Evolutionary conservation across 75 land plant genomes (phyloP).

Genomic region (Azolla pinnata): DNA sequence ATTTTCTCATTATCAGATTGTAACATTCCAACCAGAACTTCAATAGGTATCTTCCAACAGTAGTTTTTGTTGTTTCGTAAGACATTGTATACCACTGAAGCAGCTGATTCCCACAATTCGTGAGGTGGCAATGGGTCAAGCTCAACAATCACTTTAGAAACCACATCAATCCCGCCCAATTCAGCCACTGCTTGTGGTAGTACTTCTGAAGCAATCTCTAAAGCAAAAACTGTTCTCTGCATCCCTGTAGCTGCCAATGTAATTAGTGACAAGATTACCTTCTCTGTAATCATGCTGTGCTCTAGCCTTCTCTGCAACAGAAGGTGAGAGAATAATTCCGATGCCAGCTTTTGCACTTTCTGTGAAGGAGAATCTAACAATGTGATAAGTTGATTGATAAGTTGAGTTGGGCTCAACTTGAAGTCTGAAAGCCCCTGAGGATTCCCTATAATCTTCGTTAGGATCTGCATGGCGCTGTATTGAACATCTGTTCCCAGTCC

Average conservation of each 20-base stretch:
- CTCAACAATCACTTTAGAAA: constrained; percentile 9
- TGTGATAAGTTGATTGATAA: constrained; percentile 1
- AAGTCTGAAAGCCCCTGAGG: constrained; percentile 2
- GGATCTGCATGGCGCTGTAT: constrained; percentile 8
- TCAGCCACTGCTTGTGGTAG: constrained; percentile 11
- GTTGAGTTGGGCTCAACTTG: constrained; percentile 1
- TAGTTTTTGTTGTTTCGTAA: neutral
- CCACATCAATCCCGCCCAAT: constrained; percentile 4
- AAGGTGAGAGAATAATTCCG: constrained; percentile 11
- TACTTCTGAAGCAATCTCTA: constrained; percentile 6
- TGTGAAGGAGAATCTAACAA: constrained; percentile 8
- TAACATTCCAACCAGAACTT: constrained; percentile 2
- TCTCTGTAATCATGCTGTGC: neutral
- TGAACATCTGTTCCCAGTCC: constrained; percentile 25
- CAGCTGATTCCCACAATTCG: constrained; percentile 13
- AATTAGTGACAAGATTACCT: constrained; percentile 4
- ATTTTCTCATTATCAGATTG: constrained; percentile 2
- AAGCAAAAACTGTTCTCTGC: constrained; percentile 7
- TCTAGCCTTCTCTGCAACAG: constrained; percentile 6
- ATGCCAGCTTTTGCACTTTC: constrained; percentile 7
- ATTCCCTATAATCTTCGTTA: constrained; percentile 4
- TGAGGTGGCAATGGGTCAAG: constrained; percentile 11
- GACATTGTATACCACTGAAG: constrained; percentile 3
- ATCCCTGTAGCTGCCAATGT: neutral
- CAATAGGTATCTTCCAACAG: constrained; percentile 1